Base-by-base conservation (phyloP, 73 alveolate species). In the Paramecium sonneborni region DNA sequence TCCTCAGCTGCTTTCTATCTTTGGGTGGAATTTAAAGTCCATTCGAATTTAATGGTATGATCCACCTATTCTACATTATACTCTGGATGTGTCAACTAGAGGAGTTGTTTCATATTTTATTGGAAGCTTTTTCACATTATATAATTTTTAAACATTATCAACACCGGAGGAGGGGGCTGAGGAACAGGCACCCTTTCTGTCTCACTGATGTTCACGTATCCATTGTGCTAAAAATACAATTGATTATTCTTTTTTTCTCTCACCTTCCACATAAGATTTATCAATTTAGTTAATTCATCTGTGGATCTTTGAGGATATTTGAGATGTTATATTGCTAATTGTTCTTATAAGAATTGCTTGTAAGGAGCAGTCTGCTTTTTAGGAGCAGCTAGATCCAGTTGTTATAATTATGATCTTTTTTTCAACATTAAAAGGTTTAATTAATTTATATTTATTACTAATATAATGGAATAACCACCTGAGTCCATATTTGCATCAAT, bases 231-330 rank as follows among this genome's bases (percentile, higher is more conserved):
- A 32, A 30, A 26, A 26, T 62, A 62, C 84, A 62, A 11, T 62
- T 30, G 44, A 30, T 62, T 26, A 32, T 26, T 26, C 44, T 26
- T 62, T 62, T 62, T 30, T 62, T 62, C 84, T 74, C 44, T 39
- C 37, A 74, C 87, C 87, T 74, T 74, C 87, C 87, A 74, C 87
- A 74, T 21, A 12, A 74, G 57, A 74, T 74, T 74, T 39, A 74
- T 39, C 34, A 74, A 74, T 37, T 74, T 74, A 35, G 87, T 37
- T 21, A 74, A 21, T 39, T 74, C 87, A 14, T 34, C 87, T 21
- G 1, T 23, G 6, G 87, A n/a, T 74, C 87, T 74, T 34, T 74
- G 8, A 23, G 87, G 87, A 37, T 74, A 74, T 39, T 74, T 74
- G 12, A 28, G 35, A 14, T 62, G 39, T 32, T 62, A 32, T 14